A percentile compares a stretch with the other conserved stretches of the same genome.
Conservation (phyloP, 2,329 filamentous ascomycete genomes). For the Aspergillus quadricinctus region DNA sequence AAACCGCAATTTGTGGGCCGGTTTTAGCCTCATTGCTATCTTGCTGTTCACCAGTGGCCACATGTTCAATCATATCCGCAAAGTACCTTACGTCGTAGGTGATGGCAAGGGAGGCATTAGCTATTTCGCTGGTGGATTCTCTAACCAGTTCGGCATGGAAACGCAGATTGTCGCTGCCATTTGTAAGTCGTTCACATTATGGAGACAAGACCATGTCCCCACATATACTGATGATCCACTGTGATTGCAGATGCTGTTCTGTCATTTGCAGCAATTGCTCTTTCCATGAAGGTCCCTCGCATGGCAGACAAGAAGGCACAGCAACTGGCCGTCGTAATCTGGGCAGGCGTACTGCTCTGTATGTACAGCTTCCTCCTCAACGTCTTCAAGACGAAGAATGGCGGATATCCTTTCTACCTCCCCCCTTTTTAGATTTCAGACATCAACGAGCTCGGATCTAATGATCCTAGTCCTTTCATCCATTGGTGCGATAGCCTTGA, state of each 20-base stretch:
- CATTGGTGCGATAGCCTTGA: not conserved
- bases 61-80: slow-evolving; percentile 99
- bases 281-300: slow-evolving; percentile 88
- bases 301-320: slow-evolving; percentile 74
- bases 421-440: slow-evolving; percentile 66
- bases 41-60: slow-evolving; percentile 92
- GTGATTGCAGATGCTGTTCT: slow-evolving; percentile 63
- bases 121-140: slow-evolving; percentile 90
- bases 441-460: not conserved
- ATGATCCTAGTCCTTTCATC: not conserved
- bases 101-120: slow-evolving; percentile 80
- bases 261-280: slow-evolving; percentile 84
- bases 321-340: slow-evolving; percentile 74
- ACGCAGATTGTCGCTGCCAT: slow-evolving; percentile 92
- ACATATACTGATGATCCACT: slow-evolving; percentile 13
- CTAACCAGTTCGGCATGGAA: slow-evolving; percentile 89
- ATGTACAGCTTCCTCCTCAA: slow-evolving; percentile 94
- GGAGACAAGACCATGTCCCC: not conserved
- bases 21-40: slow-evolving; percentile 79
- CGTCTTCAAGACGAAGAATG: slow-evolving; percentile 91
- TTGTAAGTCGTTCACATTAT: slow-evolving; percentile 60
- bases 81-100: slow-evolving; percentile 84
- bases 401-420: slow-evolving; percentile 87
- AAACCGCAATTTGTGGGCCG: slow-evolving; percentile 92
- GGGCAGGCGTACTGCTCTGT: slow-evolving; percentile 70